phyloP scores from a whole-genome alignment of 2,329 filamentous ascomycete species.

The Sarocladium oryzae region DNA sequence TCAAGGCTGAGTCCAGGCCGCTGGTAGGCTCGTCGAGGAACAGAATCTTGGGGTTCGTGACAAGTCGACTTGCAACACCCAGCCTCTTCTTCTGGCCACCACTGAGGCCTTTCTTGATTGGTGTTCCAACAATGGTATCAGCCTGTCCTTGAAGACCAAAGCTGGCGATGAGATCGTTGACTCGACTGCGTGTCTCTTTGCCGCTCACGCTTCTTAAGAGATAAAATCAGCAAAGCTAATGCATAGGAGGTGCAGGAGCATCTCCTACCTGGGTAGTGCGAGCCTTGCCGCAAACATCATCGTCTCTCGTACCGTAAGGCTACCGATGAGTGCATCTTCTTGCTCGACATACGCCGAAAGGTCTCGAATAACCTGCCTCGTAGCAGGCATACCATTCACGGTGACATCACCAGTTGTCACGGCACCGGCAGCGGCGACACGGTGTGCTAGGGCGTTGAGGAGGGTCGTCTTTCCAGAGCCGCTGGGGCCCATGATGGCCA shows the following conservation, averaged over 20 bases:
- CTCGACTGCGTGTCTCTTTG: constrained; percentile 53
- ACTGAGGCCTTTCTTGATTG: constrained; percentile 74
- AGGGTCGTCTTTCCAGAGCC: constrained; percentile 77
- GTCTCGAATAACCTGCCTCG: constrained; percentile 46
- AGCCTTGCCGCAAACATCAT: constrained; percentile 71
- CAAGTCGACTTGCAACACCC: constrained; percentile 73
- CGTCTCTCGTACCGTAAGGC: constrained; percentile 74
- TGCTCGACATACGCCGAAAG: constrained; percentile 80
- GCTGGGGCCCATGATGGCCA: constrained; percentile 75
- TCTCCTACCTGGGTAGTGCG: constrained; percentile 23
- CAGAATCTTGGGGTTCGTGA: constrained; percentile 72
- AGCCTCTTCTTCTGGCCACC: constrained; percentile 80
- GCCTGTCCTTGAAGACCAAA: constrained; percentile 69
- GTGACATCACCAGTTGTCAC: constrained; percentile 45
- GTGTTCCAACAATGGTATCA: constrained; percentile 70
- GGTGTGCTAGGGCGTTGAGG: constrained; percentile 69
- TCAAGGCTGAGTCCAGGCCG: constrained; percentile 72
- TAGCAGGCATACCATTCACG: constrained; percentile 52
- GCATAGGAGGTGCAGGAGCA: too few relatives aligned
- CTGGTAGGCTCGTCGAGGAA: constrained; percentile 83
- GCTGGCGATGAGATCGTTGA: constrained; percentile 59
- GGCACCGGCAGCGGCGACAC: constrained; percentile 36
- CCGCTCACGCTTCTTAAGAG: constrained; percentile 34
- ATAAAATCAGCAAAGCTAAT: too few relatives aligned
- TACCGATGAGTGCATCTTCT: constrained; percentile 77